A percentile compares a stretch with the other conserved stretches of the same genome.
Conservation (phyloP, 306 rosid species). For the Quercus alba region DNA sequence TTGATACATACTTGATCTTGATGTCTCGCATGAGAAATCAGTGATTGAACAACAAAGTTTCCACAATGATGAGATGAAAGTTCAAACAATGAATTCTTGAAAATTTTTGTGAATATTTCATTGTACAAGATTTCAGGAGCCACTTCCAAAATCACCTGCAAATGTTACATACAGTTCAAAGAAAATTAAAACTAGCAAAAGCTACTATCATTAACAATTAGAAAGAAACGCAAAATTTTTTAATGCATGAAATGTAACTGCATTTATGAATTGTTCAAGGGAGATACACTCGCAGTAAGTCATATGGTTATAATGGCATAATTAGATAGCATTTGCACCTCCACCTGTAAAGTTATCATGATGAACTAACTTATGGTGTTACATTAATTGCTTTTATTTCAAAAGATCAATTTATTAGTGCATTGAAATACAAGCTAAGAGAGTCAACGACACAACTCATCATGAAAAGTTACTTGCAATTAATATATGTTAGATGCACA, state of each 20-base stretch:
- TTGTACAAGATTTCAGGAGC: conserved; percentile 75
- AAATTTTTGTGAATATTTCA: conserved; percentile 59
- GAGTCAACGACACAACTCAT: not conserved
- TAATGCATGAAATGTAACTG: not conserved
- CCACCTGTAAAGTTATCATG: not conserved
- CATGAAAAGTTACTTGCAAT: not conserved
- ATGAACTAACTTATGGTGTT: not conserved
- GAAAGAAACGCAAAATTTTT: not conserved
- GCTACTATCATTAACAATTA: not conserved
- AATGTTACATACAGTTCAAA: conserved; percentile 13
- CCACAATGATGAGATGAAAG: conserved; percentile 84
- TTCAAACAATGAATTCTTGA: conserved; percentile 67
- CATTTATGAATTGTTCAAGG: not conserved
- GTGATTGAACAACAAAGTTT: conserved; percentile 86
- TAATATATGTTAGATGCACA: conserved; percentile 4
- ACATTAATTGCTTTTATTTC: not conserved
- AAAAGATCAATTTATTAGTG: not conserved
- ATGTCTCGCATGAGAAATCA: conserved; percentile 61
- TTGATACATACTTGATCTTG: conserved; percentile 53
- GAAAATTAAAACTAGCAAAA: conserved; percentile 8
- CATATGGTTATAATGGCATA: not conserved
- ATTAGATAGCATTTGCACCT: not conserved
- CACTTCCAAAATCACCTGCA: conserved; percentile 93
- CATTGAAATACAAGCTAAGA: not conserved
- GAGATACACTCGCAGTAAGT: not conserved